phyloP scores from a whole-genome alignment of 805 yeast species.

The Pichia sporocuriosa region DNA sequence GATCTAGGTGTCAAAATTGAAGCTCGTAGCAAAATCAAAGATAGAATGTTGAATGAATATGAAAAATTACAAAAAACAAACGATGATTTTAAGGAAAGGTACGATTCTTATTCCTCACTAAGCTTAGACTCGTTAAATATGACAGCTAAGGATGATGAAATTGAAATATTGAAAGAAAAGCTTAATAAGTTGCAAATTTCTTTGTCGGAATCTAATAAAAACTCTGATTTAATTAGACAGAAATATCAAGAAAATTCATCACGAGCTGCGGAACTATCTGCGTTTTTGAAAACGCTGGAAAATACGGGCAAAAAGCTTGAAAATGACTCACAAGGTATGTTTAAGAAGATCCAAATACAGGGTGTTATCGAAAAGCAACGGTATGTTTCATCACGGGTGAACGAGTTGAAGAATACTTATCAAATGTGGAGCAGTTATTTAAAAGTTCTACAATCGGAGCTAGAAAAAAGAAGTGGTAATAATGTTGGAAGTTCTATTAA shows the following conservation, averaged over 20 bases:
- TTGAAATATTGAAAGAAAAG: constrained; percentile 12
- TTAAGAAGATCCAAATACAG: constrained; percentile 22
- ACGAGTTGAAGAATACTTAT: constrained; percentile 15
- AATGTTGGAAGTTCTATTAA: background rate
- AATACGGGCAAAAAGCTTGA: constrained; percentile 22
- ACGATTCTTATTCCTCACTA: constrained; percentile 6
- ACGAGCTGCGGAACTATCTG: constrained; percentile 40
- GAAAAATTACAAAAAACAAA: constrained; percentile 11
- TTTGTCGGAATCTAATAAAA: constrained; percentile 11
- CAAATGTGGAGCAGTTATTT: constrained; percentile 23
- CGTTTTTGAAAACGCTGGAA: constrained; percentile 21
- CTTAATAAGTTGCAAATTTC: constrained; percentile 10
- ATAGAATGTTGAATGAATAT: constrained; percentile 25
- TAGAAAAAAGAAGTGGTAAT: constrained; percentile 19
- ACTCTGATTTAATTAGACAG: constrained; percentile 30
- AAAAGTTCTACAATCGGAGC: constrained; percentile 18
- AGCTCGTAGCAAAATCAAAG: constrained; percentile 26
- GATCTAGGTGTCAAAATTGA: constrained; percentile 27
- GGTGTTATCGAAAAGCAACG: constrained; percentile 8
- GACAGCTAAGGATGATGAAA: constrained; percentile 9
- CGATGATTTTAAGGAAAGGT: constrained; percentile 10
- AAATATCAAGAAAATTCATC: constrained; percentile 42
- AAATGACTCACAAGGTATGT: constrained; percentile 31
- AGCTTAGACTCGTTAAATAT: constrained; percentile 10
- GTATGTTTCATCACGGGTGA: constrained; percentile 14